Conservation (phyloP, 306 rosid genomes). For the Styphnolobium japonicum region DNA sequence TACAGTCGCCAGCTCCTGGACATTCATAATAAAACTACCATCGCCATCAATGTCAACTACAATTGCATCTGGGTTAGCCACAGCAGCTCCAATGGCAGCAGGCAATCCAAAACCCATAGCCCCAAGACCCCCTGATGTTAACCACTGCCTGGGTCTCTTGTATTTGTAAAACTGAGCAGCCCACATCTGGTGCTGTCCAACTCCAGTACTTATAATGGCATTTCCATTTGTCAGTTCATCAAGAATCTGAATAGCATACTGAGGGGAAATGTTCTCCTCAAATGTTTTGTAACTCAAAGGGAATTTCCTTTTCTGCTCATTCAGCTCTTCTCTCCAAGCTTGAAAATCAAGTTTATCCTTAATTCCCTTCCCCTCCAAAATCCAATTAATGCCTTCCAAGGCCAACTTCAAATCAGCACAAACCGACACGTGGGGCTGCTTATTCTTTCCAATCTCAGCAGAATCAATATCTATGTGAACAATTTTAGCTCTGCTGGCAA, state of each 20-base stretch:
- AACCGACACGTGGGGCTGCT: conserved; percentile 72
- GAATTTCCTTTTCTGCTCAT: conserved; percentile 59
- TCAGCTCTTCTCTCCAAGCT: conserved; percentile 73
- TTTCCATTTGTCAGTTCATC: conserved; percentile 79
- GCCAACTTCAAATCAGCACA: conserved; percentile 80
- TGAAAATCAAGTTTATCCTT: conserved; percentile 47
- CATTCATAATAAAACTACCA: conserved; percentile 88
- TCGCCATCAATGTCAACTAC: conserved; percentile 93
- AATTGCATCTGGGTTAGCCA: conserved; percentile 59
- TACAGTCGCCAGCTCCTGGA: conserved; percentile 78
- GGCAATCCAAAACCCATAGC: conserved; percentile 98
- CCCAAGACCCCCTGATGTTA: conserved; percentile 83
- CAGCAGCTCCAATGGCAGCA: conserved; percentile 87
- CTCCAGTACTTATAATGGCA: conserved; percentile 86
- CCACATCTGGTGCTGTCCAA: conserved; percentile 94
- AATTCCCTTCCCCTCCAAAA: conserved; percentile 41
- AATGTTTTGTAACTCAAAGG: conserved; percentile 75
- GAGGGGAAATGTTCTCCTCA: conserved; percentile 72
- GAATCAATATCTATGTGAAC: conserved; percentile 91
- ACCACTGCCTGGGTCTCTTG: conserved; percentile 79
- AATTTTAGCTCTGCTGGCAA: conserved; percentile 85
- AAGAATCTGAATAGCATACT: conserved; percentile 76
- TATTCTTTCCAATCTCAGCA: conserved; percentile 95
- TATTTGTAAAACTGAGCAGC: conserved; percentile 86
- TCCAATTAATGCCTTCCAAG: conserved; percentile 54